These are phyloP conservation scores for Colletotrichum navitas DNA, from an alignment of 2,329 filamentous ascomycete species.

Conservation along the genomic window DNA sequence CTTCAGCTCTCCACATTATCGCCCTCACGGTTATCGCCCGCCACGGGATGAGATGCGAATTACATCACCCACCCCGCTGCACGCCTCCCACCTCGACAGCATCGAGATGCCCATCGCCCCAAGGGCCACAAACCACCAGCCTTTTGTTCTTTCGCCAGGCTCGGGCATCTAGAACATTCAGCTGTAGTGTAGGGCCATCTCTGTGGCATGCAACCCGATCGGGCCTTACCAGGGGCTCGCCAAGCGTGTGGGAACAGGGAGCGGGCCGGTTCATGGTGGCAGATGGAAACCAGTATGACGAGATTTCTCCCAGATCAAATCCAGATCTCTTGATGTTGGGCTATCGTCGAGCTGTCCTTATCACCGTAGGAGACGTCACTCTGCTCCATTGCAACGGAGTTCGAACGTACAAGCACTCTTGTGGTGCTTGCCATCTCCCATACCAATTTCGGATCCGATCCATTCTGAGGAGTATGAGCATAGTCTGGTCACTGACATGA, in stretches of 20 bases:
- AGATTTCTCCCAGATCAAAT: neutral
- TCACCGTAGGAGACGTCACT: neutral
- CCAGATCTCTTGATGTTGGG: neutral
- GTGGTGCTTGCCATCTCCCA: neutral
- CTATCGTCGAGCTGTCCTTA: neutral
- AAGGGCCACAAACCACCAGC: neutral
- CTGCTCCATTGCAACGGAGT: neutral
- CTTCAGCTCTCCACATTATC: slow-evolving; percentile 40
- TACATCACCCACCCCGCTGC: slow-evolving; percentile 25
- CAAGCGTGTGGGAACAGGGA: slow-evolving; percentile 12
- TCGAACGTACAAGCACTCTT: neutral
- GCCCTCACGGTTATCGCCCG: slow-evolving; percentile 1
- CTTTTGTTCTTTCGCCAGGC: neutral
- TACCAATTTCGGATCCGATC: neutral
- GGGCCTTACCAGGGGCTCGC: slow-evolving; percentile 11
- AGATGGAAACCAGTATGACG: slow-evolving; percentile 7
- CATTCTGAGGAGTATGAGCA: too few relatives aligned
- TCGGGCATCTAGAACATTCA: neutral
- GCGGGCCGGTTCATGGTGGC: neutral
- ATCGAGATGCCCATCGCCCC: neutral
- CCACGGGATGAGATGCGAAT: slow-evolving; percentile 21
- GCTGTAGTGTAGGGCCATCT: neutral
- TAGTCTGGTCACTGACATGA: neutral
- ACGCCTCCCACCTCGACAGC: neutral
- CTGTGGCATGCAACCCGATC: slow-evolving; percentile 12